Conservation (phyloP, 192 early-diverging fungal species). For the Lobulomyces angularis region DNA sequence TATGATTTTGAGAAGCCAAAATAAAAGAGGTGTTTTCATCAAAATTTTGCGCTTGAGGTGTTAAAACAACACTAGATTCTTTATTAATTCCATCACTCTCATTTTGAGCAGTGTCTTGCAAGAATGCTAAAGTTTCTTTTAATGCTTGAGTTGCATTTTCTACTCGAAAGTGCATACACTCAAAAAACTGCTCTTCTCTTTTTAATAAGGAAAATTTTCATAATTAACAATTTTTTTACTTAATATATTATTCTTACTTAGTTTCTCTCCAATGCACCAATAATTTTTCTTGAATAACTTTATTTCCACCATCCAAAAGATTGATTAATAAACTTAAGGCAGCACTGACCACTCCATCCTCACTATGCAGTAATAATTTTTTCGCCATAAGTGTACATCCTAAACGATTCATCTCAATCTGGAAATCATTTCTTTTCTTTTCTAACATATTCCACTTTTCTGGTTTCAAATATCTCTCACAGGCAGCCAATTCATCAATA, state of each 20-base stretch:
- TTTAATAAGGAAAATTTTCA: conserved; percentile 5
- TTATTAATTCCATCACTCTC: background rate
- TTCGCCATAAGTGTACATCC: conserved; percentile 25
- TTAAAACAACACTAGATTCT: no score
- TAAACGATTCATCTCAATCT: conserved; percentile 15
- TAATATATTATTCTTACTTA: conserved; percentile 12
- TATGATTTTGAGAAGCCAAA: no score
- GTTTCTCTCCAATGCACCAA: conserved; percentile 17
- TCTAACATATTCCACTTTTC: conserved; percentile 18
- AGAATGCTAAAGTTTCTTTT: background rate
- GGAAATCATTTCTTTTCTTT: conserved; percentile 1
- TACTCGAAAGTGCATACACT: conserved; percentile 21
- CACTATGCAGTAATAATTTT: conserved; percentile 11
- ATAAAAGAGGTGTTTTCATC: no score
- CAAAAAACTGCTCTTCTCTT: conserved; percentile 24
- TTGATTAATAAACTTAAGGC: conserved; percentile 14
- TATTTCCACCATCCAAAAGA: conserved; percentile 21
- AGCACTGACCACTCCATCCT: conserved; percentile 3
- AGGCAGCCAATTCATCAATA: conserved; percentile 7
- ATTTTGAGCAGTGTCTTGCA: background rate
- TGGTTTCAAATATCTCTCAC: conserved; percentile 5
- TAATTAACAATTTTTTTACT: no score
- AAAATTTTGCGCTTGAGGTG: no score
- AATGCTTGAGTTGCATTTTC: conserved; percentile 10
- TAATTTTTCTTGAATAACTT: conserved; percentile 15